A percentile compares a stretch with the other conserved stretches of the same genome.
Evolutionary conservation across 2,329 filamentous ascomycete genomes (phyloP).

Genomic region (Coniosporium tulheliwenetii): DNA sequence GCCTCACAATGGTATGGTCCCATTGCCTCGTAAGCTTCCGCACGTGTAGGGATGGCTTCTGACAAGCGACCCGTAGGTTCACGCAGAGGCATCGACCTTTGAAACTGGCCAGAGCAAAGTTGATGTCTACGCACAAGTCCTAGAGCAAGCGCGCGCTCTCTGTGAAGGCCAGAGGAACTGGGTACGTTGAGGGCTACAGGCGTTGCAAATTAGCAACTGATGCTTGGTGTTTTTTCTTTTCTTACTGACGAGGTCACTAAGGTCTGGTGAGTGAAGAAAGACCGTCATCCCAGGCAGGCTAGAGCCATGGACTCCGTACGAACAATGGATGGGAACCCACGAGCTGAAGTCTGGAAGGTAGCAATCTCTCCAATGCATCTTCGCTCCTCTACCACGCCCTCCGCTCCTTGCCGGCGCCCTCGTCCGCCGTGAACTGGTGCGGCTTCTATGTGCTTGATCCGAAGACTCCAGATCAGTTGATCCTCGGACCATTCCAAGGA

Average conservation of each 20-base stretch:
- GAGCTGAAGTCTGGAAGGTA: slow-evolving; percentile 14
- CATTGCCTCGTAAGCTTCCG: too few species aligned
- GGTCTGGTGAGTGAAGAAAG: too few species aligned
- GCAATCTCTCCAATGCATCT: slow-evolving; percentile 62
- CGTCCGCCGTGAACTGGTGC: slow-evolving; percentile 60
- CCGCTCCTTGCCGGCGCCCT: slow-evolving; percentile 53
- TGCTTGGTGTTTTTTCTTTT: too few species aligned
- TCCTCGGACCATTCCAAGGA: slow-evolving; percentile 68
- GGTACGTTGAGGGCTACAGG: slow-evolving; percentile 32
- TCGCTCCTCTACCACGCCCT: slow-evolving; percentile 68
- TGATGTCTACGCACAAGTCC: slow-evolving; percentile 58
- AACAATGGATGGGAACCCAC: too few species aligned
- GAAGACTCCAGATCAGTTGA: slow-evolving; percentile 34
- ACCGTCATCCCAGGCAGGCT: too few species aligned
- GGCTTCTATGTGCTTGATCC: slow-evolving; percentile 61
- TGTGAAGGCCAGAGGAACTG: slow-evolving; percentile 64
- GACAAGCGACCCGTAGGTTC: slow-evolving; percentile 31
- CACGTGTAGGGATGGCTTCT: too few species aligned
- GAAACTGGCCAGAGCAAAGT: slow-evolving; percentile 48
- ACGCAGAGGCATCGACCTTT: slow-evolving; percentile 69
- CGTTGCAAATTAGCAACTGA: neutral
- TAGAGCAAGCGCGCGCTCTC: slow-evolving; percentile 53
- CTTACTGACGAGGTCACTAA: too few species aligned
- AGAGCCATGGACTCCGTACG: too few species aligned
- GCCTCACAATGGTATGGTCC: too few species aligned